Conservation (phyloP, 768 basidiomycete species). For the Basidioascus undulatus region DNA sequence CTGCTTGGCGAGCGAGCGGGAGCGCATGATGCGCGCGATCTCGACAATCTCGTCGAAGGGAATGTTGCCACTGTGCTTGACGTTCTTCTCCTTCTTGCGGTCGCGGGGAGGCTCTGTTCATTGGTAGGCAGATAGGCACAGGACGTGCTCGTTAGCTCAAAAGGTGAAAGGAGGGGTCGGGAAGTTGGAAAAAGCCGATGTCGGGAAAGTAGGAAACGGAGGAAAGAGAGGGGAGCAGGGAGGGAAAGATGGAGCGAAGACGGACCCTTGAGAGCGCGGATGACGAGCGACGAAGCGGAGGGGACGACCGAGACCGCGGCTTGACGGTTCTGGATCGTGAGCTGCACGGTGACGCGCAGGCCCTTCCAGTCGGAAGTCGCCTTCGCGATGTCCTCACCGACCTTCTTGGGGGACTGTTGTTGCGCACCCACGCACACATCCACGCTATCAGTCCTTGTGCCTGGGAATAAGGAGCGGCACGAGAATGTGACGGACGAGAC, state of each 20-base stretch:
- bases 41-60: constrained; percentile 58
- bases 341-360: constrained; percentile 93
- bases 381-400: constrained; percentile 99
- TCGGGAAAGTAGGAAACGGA: no score
- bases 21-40: constrained; percentile 86
- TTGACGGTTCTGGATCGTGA: constrained; percentile 99
- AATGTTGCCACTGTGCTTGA: constrained; percentile 95
- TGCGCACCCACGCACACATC: no score
- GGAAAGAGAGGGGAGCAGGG: no score
- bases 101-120: constrained; percentile 97
- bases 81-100: constrained; percentile 99
- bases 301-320: constrained; percentile 89
- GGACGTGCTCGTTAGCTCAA: no score
- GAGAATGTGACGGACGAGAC: constrained; percentile 88
- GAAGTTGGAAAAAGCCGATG: no score
- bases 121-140: no score
- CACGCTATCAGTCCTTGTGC: no score
- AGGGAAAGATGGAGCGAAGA: no score
- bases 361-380: constrained; percentile 97
- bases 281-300: constrained; percentile 89
- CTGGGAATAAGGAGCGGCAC: no score
- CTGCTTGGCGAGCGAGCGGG: constrained; percentile 80
- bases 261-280: constrained; percentile 88
- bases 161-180: no score
- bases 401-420: constrained; percentile 98